Percentiles rank a stretch among this genome's conserved stretches.
These are phyloP conservation scores for Plasmodium blacklocki DNA, from an alignment of 169 alveolate species.

Conservation along the genomic window DNA sequence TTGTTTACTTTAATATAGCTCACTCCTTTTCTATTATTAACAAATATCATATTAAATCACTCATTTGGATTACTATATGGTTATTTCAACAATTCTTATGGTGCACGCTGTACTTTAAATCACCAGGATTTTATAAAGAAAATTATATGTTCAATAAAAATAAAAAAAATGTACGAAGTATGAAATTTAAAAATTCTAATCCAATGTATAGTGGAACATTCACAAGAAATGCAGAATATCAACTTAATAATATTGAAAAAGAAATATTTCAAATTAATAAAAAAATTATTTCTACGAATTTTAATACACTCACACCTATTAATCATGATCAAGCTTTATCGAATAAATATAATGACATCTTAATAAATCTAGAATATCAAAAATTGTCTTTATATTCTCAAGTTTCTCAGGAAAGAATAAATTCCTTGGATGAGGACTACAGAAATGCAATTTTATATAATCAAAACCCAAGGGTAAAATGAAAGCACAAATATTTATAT, in stretches of 20 bases:
- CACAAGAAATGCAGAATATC: conserved; percentile 54
- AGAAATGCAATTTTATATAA: conserved; percentile 49
- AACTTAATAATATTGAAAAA: conserved; percentile 37
- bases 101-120: conserved; percentile 54
- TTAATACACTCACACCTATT: background rate
- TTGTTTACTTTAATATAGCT: conserved; percentile 54
- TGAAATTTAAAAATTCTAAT: background rate
- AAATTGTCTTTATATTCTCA: conserved; percentile 36
- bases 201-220: conserved; percentile 20
- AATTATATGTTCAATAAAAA: conserved; percentile 22
- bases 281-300: background rate
- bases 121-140: conserved; percentile 66
- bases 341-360: conserved; percentile 17
- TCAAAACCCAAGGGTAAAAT: conserved; percentile 51
- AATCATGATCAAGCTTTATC: background rate
- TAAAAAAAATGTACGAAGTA: background rate
- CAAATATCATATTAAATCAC: conserved; percentile 13
- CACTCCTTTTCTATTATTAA: conserved; percentile 20
- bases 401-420: conserved; percentile 56
- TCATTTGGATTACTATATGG: conserved; percentile 55
- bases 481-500: background rate
- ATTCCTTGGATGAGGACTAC: conserved; percentile 44
- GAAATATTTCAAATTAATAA: conserved; percentile 54
- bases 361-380: conserved; percentile 13
- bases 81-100: conserved; percentile 56